phyloP scores from a whole-genome alignment of 2,329 filamentous ascomycete species.

The Monosporascus sp. region DNA sequence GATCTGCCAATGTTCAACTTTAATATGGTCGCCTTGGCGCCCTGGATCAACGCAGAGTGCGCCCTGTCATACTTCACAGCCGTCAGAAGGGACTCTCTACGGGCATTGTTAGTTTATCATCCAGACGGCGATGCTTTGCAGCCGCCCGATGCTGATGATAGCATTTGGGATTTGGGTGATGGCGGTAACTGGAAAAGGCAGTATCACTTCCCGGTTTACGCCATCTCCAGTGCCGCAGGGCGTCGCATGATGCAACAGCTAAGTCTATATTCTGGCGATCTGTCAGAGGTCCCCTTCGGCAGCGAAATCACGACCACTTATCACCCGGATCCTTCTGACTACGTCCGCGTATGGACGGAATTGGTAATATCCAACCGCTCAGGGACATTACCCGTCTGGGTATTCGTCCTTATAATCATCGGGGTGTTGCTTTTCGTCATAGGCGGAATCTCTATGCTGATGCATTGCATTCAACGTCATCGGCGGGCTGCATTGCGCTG shows the following conservation, averaged over 20 bases:
- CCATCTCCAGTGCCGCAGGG: slow-evolving; percentile 65
- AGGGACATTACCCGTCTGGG: slow-evolving; percentile 70
- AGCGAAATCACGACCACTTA: slow-evolving; percentile 51
- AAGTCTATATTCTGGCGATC: slow-evolving; percentile 70
- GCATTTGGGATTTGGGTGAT: slow-evolving; percentile 67
- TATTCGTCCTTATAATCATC: slow-evolving; percentile 67
- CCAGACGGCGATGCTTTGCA: slow-evolving; percentile 50
- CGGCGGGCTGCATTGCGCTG: slow-evolving; percentile 63
- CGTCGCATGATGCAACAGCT: slow-evolving; percentile 65
- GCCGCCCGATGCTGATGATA: slow-evolving; percentile 61
- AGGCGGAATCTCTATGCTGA: slow-evolving; percentile 59
- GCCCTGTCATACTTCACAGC: slow-evolving; percentile 65
- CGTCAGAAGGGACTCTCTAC: slow-evolving; percentile 52
- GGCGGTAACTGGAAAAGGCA: slow-evolving; percentile 63
- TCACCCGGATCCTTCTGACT: slow-evolving; percentile 50
- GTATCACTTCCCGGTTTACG: slow-evolving; percentile 79
- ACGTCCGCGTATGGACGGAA: slow-evolving; percentile 55
- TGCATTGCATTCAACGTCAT: slow-evolving; percentile 72
- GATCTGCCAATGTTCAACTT: slow-evolving; percentile 67
- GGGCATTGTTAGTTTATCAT: slow-evolving; percentile 60
- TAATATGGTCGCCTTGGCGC: slow-evolving; percentile 74
- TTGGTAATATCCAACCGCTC: slow-evolving; percentile 42
- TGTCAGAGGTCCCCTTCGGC: slow-evolving; percentile 57
- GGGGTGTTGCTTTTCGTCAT: slow-evolving; percentile 67
- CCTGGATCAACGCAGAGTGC: slow-evolving; percentile 75